A percentile compares a stretch with the other conserved stretches of the same genome.
phyloP scores from a whole-genome alignment of 768 basidiomycete species.

The Lentinula lateritia region DNA sequence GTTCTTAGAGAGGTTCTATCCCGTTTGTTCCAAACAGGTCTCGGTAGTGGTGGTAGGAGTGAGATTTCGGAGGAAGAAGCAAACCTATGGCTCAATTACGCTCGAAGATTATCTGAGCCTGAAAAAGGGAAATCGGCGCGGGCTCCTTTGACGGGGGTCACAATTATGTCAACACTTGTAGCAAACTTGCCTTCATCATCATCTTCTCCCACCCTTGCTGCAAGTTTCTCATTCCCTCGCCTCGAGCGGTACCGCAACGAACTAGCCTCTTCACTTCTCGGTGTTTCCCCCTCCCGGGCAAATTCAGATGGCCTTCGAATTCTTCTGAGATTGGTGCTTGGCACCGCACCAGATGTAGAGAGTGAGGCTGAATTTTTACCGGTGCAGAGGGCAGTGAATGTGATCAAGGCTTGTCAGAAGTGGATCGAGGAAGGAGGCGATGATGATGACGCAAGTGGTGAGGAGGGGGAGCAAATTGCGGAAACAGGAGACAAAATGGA shows the following conservation, averaged over 20 bases:
- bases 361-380: constrained; percentile 82
- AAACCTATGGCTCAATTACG: constrained; percentile 74
- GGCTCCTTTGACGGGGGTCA: neutral
- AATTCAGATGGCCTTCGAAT: constrained; percentile 63
- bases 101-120: constrained; percentile 53
- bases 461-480: constrained; percentile 40
- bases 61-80: constrained; percentile 60
- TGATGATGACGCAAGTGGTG: constrained; percentile 17
- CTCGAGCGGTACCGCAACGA: constrained; percentile 86
- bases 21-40: constrained; percentile 33
- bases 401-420: constrained; percentile 77
- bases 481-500: constrained; percentile 41
- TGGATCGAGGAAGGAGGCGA: constrained; percentile 65
- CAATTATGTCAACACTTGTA: neutral
- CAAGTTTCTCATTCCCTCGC: constrained; percentile 54
- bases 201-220: constrained; percentile 23
- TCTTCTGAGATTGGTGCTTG: constrained; percentile 65
- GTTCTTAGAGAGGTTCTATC: constrained; percentile 58
- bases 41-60: constrained; percentile 14
- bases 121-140: constrained; percentile 34
- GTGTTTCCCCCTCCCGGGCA: constrained; percentile 57
- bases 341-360: constrained; percentile 58
- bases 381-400: constrained; percentile 78
- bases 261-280: constrained; percentile 74
- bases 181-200: neutral